Base-by-base conservation (phyloP, 2,329 filamentous ascomycete genomes). In the Sphaceloma murrayae region DNA sequence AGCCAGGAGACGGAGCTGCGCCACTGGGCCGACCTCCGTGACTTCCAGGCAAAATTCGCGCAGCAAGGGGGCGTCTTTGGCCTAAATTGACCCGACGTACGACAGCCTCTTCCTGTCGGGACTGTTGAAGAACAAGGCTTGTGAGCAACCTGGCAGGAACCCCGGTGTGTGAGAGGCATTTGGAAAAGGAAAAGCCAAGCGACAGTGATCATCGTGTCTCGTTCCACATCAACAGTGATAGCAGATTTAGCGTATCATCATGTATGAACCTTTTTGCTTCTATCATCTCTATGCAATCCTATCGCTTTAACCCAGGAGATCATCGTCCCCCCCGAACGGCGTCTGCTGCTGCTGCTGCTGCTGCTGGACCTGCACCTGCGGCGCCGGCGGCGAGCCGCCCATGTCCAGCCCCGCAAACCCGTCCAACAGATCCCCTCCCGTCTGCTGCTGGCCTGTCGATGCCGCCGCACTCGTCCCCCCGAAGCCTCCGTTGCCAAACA, bases 361-460 rank as follows among this genome's bases (percentile, higher is more conserved):
- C 18, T 40, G 36, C 24, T 53, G 51, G 56, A 82, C 74, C 59
- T 77, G 73, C 8, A 70, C 68, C 3, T 81, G 69, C 11, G 82
- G 79, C 22, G 82, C 73, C 13, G 82, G 77, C 52, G 80, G 75
- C 51, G 31, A 16, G 7, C 42, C 32, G 34, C 78, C 75, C 58
- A 98, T 69, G 64, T 85, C 80, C 66, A 98, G 70, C 3, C 78
- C 78, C 19, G 80, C 84, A 58, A 98, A 93, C 1, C 88, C 88
- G 58, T 86, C 86, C 68, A 80, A 71, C 70, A 95, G 56, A 50
- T 69, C 70, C 54, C 78, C 74, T 52, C 63, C 54, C 48, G 57
- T 65, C 48, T 60, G 55, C 34, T 54, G 53, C 31, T 49, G 52
- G 7, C 46, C 34, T 17, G 44, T 39, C 54, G 47, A 58, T 55